phyloP scores from a whole-genome alignment of 1,284 basidiomycete genomes.

The Rhodotorula sp. region DNA sequence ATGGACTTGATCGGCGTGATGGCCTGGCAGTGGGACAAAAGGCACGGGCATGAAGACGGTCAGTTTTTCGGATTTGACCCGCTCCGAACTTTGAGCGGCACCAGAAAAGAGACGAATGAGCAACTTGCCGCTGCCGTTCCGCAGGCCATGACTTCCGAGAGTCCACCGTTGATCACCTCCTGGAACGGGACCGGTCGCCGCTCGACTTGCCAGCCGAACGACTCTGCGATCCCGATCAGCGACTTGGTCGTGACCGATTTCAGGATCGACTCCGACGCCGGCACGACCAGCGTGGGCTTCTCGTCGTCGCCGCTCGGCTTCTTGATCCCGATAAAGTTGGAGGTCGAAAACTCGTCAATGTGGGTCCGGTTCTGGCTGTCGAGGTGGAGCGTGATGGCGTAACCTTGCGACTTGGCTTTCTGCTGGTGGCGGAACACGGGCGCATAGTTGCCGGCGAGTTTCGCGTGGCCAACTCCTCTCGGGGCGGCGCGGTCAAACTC shows the following conservation, averaged over 20 bases:
- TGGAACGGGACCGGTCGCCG: conserved; percentile 46
- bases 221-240: conserved; percentile 44
- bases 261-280: conserved; percentile 43
- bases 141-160: conserved; percentile 42
- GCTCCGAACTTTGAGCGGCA: not conserved
- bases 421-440: conserved; percentile 46
- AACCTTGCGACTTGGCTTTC: conserved; percentile 48
- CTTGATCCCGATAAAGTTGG: conserved; percentile 48
- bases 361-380: conserved; percentile 46
- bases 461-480: conserved; percentile 44
- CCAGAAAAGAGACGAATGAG: not conserved
- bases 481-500: conserved; percentile 50
- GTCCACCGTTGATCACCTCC: conserved; percentile 39
- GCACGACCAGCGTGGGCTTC: conserved; percentile 40
- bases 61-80: too few species aligned
- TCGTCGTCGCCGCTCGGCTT: conserved; percentile 19
- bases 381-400: conserved; percentile 49
- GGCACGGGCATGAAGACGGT: too few species aligned
- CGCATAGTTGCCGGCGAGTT: conserved; percentile 49
- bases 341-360: conserved; percentile 50
- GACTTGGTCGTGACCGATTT: conserved; percentile 44
- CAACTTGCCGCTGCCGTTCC: conserved; percentile 37
- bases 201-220: conserved; percentile 49
- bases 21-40: conserved; percentile 19
- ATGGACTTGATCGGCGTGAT: conserved; percentile 50